Conservation (phyloP, 164 flowering plant species). For the Annona cherimola region DNA sequence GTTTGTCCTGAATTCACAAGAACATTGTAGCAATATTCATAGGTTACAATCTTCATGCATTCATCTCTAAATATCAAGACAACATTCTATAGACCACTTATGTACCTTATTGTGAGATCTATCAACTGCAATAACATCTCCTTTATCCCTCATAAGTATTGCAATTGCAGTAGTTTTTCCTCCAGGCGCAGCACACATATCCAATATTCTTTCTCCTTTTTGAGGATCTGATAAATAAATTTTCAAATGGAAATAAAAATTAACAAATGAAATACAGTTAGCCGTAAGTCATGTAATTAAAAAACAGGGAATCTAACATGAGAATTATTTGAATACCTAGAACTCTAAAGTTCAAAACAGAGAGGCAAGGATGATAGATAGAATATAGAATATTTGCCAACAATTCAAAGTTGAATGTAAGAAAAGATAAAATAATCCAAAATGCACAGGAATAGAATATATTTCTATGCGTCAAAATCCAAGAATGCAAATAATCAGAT, state of each 20-base stretch:
- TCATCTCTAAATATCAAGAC: neutral
- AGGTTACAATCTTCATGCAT: neutral
- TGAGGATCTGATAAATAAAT: constrained; percentile 59
- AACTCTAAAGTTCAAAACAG: neutral
- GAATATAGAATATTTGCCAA: neutral
- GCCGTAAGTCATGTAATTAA: neutral
- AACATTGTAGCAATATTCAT: neutral
- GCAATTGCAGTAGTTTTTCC: constrained; percentile 99
- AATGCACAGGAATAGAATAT: too few relatives aligned
- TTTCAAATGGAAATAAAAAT: constrained; percentile 2
- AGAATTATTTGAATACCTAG: neutral
- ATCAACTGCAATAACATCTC: constrained; percentile 84
- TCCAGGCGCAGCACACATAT: constrained; percentile 99
- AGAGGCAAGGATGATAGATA: neutral
- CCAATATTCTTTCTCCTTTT: constrained; percentile 76
- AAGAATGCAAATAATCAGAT: neutral
- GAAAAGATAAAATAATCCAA: too few relatives aligned
- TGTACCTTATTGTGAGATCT: constrained; percentile 96
- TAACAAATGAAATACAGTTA: neutral
- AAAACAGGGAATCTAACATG: neutral
- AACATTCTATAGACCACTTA: neutral
- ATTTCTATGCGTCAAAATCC: too few relatives aligned
- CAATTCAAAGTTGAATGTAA: too few relatives aligned
- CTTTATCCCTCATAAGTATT: constrained; percentile 83
- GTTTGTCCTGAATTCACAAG: neutral